Conservation (phyloP, 805 yeast genomes). For the Metschnikowia cerradonensis region DNA sequence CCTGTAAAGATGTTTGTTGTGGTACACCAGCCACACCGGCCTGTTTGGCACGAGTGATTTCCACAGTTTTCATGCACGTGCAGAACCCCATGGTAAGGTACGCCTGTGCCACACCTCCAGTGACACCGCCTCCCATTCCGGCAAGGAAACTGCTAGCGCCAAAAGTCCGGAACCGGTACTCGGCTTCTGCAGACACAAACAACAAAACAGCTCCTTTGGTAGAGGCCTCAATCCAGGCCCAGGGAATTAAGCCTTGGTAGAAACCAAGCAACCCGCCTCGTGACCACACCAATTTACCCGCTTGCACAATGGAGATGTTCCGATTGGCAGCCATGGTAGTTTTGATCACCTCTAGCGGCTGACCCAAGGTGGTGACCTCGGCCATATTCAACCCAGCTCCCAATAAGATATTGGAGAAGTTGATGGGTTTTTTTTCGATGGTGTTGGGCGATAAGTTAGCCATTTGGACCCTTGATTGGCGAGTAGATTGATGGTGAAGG, state of each 20-base stretch:
- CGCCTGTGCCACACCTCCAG: slow-evolving; percentile 96
- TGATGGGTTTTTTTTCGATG: slow-evolving; percentile 78
- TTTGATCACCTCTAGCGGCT: slow-evolving; percentile 92
- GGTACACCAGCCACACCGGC: slow-evolving; percentile 56
- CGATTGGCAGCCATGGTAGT: slow-evolving; percentile 99
- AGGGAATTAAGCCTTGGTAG: slow-evolving; percentile 96
- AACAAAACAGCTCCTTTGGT: slow-evolving; percentile 95
- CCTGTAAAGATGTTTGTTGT: slow-evolving; percentile 73
- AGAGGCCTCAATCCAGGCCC: slow-evolving; percentile 99
- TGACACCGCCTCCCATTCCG: slow-evolving; percentile 93
- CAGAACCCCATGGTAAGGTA: slow-evolving; percentile 97
- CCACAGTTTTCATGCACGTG: slow-evolving; percentile 98
- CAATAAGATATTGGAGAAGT: slow-evolving; percentile 81
- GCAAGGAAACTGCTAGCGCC: slow-evolving; percentile 68
- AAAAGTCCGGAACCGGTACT: slow-evolving; percentile 61
- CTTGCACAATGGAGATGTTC: slow-evolving; percentile 58
- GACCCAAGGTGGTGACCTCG: slow-evolving; percentile 85
- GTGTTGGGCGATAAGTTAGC: slow-evolving; percentile 7
- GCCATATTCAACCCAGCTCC: slow-evolving; percentile 93
- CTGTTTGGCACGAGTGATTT: slow-evolving; percentile 87
- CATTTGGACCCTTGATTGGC: not conserved
- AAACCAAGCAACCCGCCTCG: slow-evolving; percentile 92
- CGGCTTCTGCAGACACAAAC: slow-evolving; percentile 90
- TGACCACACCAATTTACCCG: slow-evolving; percentile 76
- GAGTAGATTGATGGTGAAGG: not conserved